Evolutionary conservation across 306 rosid species (phyloP), one percentile per base, ranked within the genome.

Genomic region (Citrullus colocynthis): DNA sequence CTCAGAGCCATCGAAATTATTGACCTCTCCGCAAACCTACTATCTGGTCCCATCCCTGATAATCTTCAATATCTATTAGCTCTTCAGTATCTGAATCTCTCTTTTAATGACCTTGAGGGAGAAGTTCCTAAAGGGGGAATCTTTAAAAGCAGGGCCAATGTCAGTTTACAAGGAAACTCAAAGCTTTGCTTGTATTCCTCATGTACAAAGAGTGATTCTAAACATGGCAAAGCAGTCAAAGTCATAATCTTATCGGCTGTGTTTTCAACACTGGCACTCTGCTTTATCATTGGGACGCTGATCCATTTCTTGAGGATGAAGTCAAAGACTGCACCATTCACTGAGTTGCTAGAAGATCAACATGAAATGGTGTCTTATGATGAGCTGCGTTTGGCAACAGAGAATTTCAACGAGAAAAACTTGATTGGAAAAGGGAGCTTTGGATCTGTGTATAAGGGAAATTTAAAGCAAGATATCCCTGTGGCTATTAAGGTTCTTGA

Each of bases 401-500:
- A 78, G 28, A 82, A 78, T 56, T 90, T 92, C n/a, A 72, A 60
- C 14, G 39, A 72, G 36, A 14, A n/a, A 14, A 15, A 63, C 5
- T 34, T 63, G 12, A 6, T 92, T n/a, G 97, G 96, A 69, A 78
- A 13, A 21, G 93, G 96, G 10, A 80, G 93, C 79, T 90, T 90
- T 80, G 96, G 96, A 21, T 79, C 86, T 11, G 96, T 92, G 2
- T 92, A 86, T 57, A 87, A 62, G 88, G 97, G 93, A 51, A 28
- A 49, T 18, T 77, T 74, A 84, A 45, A 73, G 87, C 74, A 84
- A 30, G 86, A 83, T 58, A 82, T 44, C 9, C 80, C 64, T 57
- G 81, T 88, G 18, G 93, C 93, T 11, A 88, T 92, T 6, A 90
- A 92, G 87, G 91, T 92, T 56, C 83, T 92, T 52, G 86, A 92